A percentile compares a stretch with the other conserved stretches of the same genome.
Conservation (phyloP, 148 eudicot species). For the Cornus suecica region DNA sequence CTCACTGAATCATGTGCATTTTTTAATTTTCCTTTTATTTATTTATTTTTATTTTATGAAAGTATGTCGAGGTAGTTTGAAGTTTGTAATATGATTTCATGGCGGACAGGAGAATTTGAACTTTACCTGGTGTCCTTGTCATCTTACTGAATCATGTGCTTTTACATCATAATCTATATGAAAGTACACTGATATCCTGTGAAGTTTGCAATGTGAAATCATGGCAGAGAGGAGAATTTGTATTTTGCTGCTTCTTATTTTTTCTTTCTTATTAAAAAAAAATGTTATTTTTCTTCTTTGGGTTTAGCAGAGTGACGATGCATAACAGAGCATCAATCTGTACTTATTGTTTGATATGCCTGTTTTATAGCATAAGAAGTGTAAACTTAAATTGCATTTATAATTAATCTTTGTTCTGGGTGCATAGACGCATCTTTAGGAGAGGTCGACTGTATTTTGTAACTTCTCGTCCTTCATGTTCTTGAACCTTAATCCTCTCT, state of each 20-base stretch:
- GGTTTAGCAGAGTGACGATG: neutral
- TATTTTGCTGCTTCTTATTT: neutral
- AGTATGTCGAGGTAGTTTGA: too few relatives aligned
- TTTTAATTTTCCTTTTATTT: too few relatives aligned
- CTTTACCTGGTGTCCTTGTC: conserved; percentile 58
- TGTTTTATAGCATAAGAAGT: neutral
- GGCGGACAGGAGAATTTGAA: too few relatives aligned
- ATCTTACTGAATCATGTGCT: neutral
- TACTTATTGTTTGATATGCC: neutral
- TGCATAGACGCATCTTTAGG: neutral
- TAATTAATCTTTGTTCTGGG: neutral
- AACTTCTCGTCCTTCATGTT: neutral
- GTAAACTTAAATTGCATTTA: neutral
- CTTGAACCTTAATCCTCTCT: neutral
- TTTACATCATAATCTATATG: neutral
- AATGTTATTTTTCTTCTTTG: neutral
- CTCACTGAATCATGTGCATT: neutral
- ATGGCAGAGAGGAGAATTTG: neutral
- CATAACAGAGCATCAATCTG: neutral
- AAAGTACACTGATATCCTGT: neutral
- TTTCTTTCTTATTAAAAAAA: neutral
- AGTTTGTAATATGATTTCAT: too few relatives aligned
- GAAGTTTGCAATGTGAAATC: neutral
- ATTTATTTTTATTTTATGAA: too few relatives aligned
- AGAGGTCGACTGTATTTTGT: neutral